Evolutionary conservation across 1,284 basidiomycete genomes (phyloP).

Genomic region (Ceraceosorus guamensis): DNA sequence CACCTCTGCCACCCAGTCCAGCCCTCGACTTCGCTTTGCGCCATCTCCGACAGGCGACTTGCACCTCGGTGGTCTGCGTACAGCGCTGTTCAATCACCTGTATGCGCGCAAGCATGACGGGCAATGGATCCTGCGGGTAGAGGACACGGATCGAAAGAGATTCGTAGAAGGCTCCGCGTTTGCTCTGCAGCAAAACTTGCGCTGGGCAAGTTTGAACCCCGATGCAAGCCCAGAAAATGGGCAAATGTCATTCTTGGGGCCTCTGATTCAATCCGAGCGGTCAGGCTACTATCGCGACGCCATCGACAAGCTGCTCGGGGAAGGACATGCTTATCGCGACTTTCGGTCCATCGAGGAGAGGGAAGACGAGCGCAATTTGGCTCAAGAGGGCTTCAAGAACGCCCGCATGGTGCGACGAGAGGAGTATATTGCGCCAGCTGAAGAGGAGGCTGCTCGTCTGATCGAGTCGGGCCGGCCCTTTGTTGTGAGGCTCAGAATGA

Average conservation of each 20-base stretch:
- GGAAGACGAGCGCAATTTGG: not conserved
- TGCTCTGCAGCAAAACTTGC: conserved; percentile 65
- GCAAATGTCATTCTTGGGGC: conserved; percentile 28
- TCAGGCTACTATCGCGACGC: conserved; percentile 73
- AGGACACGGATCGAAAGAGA: conserved; percentile 80
- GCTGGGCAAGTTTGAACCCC: conserved; percentile 88
- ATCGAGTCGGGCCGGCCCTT: conserved; percentile 68
- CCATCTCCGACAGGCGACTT: conserved; percentile 92
- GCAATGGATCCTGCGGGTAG: conserved; percentile 82
- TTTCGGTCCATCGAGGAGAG: conserved; percentile 59
- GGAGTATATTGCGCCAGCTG: conserved; percentile 68
- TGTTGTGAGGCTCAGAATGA: conserved; percentile 77
- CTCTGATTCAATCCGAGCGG: conserved; percentile 66
- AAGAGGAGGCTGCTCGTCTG: conserved; percentile 71
- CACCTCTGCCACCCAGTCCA: not conserved
- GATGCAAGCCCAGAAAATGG: conserved; percentile 64
- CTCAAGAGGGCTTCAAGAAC: not conserved
- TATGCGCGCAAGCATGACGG: conserved; percentile 73
- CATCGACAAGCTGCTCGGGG: conserved; percentile 66
- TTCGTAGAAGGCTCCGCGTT: conserved; percentile 77
- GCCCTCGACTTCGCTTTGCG: conserved; percentile 68
- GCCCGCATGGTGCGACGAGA: conserved; percentile 41
- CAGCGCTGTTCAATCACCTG: conserved; percentile 87
- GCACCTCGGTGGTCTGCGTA: conserved; percentile 91
- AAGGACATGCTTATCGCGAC: conserved; percentile 86